Evolutionary conservation across 345 rosid genomes (phyloP).

Genomic region (Lenwebbia sp.): DNA sequence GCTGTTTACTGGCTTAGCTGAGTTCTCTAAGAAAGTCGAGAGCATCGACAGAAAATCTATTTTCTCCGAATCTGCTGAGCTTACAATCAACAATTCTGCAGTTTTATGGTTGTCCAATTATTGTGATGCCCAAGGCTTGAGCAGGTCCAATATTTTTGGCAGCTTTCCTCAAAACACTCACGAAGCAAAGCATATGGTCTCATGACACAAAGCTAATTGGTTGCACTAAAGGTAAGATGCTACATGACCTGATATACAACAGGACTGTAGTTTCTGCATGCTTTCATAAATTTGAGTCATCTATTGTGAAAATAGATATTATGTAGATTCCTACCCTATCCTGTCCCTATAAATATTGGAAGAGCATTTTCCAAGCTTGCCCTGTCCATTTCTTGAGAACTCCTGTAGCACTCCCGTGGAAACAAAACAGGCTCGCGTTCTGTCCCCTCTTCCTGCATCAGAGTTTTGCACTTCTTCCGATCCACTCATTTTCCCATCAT

Average conservation of each 20-base stretch:
- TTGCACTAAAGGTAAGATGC: neutral
- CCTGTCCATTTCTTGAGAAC: neutral
- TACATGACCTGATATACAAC: neutral
- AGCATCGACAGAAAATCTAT: slow-evolving; percentile 1
- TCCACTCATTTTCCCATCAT: neutral
- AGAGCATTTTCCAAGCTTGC: neutral
- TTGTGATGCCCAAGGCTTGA: slow-evolving; percentile 18
- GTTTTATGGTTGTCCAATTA: slow-evolving; percentile 27
- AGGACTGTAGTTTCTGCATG: neutral
- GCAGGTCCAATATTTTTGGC: slow-evolving; percentile 10
- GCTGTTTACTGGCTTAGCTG: slow-evolving; percentile 33
- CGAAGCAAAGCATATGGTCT: neutral
- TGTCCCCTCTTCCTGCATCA: neutral
- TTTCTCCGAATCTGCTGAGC: slow-evolving; percentile 6
- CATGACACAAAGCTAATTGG: neutral
- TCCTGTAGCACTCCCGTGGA: no score
- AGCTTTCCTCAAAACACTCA: slow-evolving; percentile 1
- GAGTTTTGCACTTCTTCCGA: neutral
- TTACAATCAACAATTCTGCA: slow-evolving; percentile 23
- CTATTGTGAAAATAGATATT: neutral
- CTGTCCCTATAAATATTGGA: neutral
- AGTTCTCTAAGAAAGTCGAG: slow-evolving; percentile 21
- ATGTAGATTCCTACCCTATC: neutral
- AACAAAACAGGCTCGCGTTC: neutral
- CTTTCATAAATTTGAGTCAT: neutral